These are phyloP conservation scores for Chaetomium sp. DNA, from an alignment of 2,329 filamentous ascomycete species.

Conservation along the genomic window DNA sequence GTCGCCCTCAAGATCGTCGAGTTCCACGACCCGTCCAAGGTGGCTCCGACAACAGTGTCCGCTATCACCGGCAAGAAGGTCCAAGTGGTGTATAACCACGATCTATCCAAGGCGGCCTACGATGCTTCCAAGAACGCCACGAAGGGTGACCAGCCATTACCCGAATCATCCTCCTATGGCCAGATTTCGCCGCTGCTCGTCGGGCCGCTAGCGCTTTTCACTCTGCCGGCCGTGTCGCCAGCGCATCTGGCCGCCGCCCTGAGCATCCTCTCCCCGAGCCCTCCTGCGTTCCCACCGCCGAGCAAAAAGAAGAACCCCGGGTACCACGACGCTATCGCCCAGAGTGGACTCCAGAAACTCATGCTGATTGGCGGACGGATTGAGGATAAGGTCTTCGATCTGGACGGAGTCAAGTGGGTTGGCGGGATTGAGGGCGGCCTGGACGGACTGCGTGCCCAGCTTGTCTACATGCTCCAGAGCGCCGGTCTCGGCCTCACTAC, in stretches of 20 bases:
- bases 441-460: slow-evolving; percentile 76
- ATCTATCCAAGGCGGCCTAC: slow-evolving; percentile 58
- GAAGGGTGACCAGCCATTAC: slow-evolving; percentile 35
- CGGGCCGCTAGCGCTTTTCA: slow-evolving; percentile 78
- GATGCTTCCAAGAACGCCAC: slow-evolving; percentile 47
- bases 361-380: slow-evolving; percentile 83
- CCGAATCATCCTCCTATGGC: slow-evolving; percentile 48
- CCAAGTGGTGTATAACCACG: slow-evolving; percentile 47
- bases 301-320: slow-evolving; percentile 73
- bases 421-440: slow-evolving; percentile 79
- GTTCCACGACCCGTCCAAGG: slow-evolving; percentile 64
- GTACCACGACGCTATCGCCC: slow-evolving; percentile 78
- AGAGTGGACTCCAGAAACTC: slow-evolving; percentile 82
- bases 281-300: slow-evolving; percentile 75
- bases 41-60: slow-evolving; percentile 39
- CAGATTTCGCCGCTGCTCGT: slow-evolving; percentile 75
- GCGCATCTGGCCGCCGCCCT: slow-evolving; percentile 81
- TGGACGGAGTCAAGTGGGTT: slow-evolving; percentile 65
- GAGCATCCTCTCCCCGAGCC: slow-evolving; percentile 72
- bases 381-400: slow-evolving; percentile 82
- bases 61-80: slow-evolving; percentile 42
- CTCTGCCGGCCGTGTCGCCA: slow-evolving; percentile 81
- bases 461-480: slow-evolving; percentile 78
- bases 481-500: slow-evolving; percentile 76
- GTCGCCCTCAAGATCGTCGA: slow-evolving; percentile 84